Percentiles rank a stretch among this genome's conserved stretches.
phyloP scores from a whole-genome alignment of 306 rosid species.

The Cucumis hystrix region DNA sequence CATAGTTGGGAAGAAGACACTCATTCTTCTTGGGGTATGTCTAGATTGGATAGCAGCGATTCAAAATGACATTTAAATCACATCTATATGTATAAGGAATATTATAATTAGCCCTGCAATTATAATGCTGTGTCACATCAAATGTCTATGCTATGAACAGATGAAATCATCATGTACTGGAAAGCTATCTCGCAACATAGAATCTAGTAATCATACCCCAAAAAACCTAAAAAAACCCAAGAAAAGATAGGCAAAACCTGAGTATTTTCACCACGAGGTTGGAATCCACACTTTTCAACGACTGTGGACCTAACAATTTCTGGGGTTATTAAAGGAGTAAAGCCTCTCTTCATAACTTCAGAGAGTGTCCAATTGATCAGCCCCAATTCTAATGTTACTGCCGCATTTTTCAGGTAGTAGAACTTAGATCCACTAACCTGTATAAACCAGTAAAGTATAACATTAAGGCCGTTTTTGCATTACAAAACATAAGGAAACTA shows the following conservation, averaged over 20 bases:
- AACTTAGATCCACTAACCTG: conserved; percentile 97
- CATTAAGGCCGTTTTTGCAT: conserved; percentile 1
- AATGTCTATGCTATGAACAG: not conserved
- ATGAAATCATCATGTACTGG: not conserved
- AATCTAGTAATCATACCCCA: no score
- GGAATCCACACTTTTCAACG: conserved; percentile 96
- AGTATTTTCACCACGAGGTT: conserved; percentile 85
- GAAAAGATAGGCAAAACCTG: conserved; percentile 38
- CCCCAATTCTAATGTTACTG: conserved; percentile 80
- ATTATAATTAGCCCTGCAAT: not conserved
- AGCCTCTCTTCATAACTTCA: conserved; percentile 79
- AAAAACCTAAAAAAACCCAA: no score
- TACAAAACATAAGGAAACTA: not conserved
- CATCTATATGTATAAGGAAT: not conserved
- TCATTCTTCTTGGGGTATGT: not conserved
- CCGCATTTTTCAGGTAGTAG: conserved; percentile 88
- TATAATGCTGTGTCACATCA: not conserved
- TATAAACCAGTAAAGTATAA: conserved; percentile 12
- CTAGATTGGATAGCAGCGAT: not conserved
- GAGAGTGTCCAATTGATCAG: conserved; percentile 84
- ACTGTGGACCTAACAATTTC: conserved; percentile 88
- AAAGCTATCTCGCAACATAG: not conserved
- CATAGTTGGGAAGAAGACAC: no score
- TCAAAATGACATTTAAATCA: not conserved
- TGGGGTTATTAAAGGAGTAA: conserved; percentile 78